Percentiles rank a stretch among this genome's conserved stretches.
These are phyloP conservation scores for Actinomortierella wolfii DNA, from an alignment of 371 early-diverging fungal species.

Conservation along the genomic window DNA sequence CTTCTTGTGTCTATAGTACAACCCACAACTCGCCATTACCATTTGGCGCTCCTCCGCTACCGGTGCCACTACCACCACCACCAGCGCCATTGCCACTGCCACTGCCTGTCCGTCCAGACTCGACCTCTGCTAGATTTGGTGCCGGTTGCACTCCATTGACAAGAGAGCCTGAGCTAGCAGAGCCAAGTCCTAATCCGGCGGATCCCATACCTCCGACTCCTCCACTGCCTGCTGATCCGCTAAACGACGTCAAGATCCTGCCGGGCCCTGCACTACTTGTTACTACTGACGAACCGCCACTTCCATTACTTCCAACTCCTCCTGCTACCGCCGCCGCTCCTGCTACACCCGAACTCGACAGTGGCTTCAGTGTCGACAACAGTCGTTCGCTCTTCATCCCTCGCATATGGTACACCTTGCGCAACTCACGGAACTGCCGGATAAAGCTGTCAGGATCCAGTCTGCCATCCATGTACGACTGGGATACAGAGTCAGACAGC, in stretches of 20 bases:
- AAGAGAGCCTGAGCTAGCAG: too few species aligned
- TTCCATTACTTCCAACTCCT: too few species aligned
- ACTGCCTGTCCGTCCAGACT: background rate
- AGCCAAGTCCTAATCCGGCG: constrained; percentile 8
- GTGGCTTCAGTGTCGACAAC: constrained; percentile 30
- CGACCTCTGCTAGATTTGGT: too few species aligned
- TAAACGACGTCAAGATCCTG: too few species aligned
- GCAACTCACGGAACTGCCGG: constrained; percentile 61
- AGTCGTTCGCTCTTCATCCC: constrained; percentile 63
- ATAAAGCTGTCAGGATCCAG: constrained; percentile 63
- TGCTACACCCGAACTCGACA: background rate
- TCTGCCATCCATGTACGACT: constrained; percentile 64
- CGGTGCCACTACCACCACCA: background rate
- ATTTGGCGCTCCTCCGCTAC: background rate
- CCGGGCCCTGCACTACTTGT: too few species aligned
- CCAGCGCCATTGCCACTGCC: constrained; percentile 1
- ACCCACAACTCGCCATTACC: too few species aligned
- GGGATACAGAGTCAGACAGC: constrained; percentile 63
- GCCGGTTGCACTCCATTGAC: too few species aligned
- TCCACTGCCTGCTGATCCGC: too few species aligned
- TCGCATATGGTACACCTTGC: constrained; percentile 67
- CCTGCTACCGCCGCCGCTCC: background rate
- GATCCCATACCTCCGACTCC: constrained; percentile 8
- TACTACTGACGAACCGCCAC: too few species aligned
- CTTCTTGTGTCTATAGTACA: too few species aligned